Conservation (phyloP, 106 monocot genomes). For the Posidonia australis region DNA sequence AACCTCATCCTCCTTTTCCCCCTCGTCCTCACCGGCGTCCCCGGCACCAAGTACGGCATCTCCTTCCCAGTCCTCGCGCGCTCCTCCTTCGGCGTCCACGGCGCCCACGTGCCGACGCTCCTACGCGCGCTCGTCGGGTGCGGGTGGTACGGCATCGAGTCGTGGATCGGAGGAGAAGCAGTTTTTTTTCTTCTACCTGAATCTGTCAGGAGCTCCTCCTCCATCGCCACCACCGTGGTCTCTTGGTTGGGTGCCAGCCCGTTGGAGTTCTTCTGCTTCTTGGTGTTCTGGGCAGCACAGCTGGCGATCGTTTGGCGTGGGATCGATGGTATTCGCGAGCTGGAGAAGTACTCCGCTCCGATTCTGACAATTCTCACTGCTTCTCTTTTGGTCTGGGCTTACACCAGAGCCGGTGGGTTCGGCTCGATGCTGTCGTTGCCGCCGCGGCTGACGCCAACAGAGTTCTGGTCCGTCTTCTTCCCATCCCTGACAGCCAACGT, state of each 20-base stretch:
- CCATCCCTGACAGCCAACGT: constrained; percentile 88
- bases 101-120: constrained; percentile 67
- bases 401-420: constrained; percentile 64
- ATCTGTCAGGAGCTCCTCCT: constrained; percentile 6
- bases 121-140: constrained; percentile 82
- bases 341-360: constrained; percentile 80
- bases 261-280: constrained; percentile 59
- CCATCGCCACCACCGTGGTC: background rate
- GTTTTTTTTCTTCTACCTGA: constrained; percentile 56
- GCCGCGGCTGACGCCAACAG: constrained; percentile 27
- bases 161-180: constrained; percentile 89
- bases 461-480: constrained; percentile 76
- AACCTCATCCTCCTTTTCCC: constrained; percentile 15
- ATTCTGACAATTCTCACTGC: constrained; percentile 54
- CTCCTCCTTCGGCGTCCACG: constrained; percentile 62
- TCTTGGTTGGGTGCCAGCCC: constrained; percentile 35
- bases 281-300: constrained; percentile 66
- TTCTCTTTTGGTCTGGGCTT: constrained; percentile 62
- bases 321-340: constrained; percentile 57
- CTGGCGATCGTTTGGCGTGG: constrained; percentile 39
- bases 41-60: constrained; percentile 59
- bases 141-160: constrained; percentile 91
- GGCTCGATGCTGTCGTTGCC: constrained; percentile 48
- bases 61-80: constrained; percentile 90
- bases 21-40: constrained; percentile 44